phyloP scores from a whole-genome alignment of 2,329 filamentous ascomycete genomes.

The Chaetoscypha palmicola region DNA sequence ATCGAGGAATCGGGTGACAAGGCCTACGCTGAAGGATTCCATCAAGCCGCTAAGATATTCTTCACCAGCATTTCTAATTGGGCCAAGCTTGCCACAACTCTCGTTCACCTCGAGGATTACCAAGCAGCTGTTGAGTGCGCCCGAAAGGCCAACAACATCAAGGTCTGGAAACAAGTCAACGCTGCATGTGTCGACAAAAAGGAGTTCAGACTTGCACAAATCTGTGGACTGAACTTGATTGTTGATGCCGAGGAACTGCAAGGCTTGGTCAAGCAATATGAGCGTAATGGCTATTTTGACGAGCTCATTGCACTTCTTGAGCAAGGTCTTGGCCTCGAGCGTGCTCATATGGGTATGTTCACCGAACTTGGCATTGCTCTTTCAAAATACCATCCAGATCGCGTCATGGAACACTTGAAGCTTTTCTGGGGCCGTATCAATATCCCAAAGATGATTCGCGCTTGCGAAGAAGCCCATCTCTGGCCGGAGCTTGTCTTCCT shows the following conservation, averaged over 20 bases:
- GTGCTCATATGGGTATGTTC: constrained; percentile 87
- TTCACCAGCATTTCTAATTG: constrained; percentile 98
- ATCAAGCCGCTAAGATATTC: constrained; percentile 98
- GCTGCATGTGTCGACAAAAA: constrained; percentile 95
- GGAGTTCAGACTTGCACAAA: constrained; percentile 97
- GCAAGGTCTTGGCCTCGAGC: constrained; percentile 85
- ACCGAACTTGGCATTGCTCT: constrained; percentile 87
- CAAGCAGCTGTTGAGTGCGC: constrained; percentile 96
- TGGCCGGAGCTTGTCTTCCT: constrained; percentile 98
- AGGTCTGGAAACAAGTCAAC: constrained; percentile 99
- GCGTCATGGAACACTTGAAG: constrained; percentile 97
- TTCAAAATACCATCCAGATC: constrained; percentile 90
- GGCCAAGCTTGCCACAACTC: constrained; percentile 95
- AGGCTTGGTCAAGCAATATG: constrained; percentile 91
- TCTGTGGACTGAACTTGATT: constrained; percentile 96
- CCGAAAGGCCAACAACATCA: constrained; percentile 97
- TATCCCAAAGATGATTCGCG: constrained; percentile 91
- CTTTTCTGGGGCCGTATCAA: constrained; percentile 98
- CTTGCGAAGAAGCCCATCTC: constrained; percentile 87
- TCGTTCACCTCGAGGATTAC: constrained; percentile 96
- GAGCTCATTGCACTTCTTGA: constrained; percentile 93
- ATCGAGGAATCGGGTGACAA: constrained; percentile 97
- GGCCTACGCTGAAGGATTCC: constrained; percentile 88
- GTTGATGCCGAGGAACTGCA: constrained; percentile 94
- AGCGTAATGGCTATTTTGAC: constrained; percentile 95